Base-by-base conservation (phyloP, 2,329 filamentous ascomycete species). In the Blastomyces parvus region DNA sequence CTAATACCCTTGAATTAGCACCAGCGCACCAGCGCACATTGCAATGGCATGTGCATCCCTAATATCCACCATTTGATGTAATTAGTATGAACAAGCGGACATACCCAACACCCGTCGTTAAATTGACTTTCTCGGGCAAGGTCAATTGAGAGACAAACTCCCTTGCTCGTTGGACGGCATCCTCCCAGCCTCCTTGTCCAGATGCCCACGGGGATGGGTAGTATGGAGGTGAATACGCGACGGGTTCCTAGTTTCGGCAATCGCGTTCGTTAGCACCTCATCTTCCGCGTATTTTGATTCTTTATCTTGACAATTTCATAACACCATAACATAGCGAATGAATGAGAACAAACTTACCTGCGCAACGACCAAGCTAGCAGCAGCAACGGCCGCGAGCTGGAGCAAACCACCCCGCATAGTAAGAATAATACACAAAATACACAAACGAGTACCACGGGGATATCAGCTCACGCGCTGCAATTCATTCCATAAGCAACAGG, bases 131-230 rank as follows among this genome's bases (percentile, higher is more conserved):
- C 75, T 97, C 92, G 13, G 86, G 73, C 44, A 96, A 81, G 0
- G 91, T 96, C 76, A 96, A 78, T 73, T 91, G 86, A 11, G 88
- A 88, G 56, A 97, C 91, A 70, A 96, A 93, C 2, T 82, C 84
- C 68, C 84, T 85, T 0, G 92, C 92, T 74, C 88, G 87, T 25
- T 77, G 78, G 69, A 96, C 92, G 48, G 91, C 90, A 7, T 85
- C 83, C 62, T 84, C 82, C 91, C 91, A 96, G 55, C 83, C 79
- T 13, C 88, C 89, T 6, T 84, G 74, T 22, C 89, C 88, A 66
- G 89, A 84, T 78, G 88, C 88, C 90, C 91, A 96, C 79, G 91
- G 91, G 36, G 90, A 92, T 0, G 91, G 91, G 71, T 96, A 96
- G 71, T 83, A 84, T 2, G 90, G 89, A 55, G 84, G 84, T 30